phyloP scores from a whole-genome alignment of 1,284 basidiomycete genomes.

The Coniferiporia weirii region DNA sequence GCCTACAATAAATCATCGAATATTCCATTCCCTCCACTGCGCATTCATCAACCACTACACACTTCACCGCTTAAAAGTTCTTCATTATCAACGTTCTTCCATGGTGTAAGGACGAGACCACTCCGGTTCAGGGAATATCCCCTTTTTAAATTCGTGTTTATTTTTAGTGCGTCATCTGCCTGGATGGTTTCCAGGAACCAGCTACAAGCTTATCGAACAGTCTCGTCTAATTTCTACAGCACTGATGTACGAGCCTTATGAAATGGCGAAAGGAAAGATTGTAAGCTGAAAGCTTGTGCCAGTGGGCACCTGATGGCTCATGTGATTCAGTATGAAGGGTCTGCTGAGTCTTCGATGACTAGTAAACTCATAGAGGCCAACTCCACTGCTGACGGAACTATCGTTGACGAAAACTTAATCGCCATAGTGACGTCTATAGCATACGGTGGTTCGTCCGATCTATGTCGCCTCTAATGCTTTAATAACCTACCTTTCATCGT shows the following conservation, averaged over 20 bases:
- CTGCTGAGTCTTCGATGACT: constrained; percentile 9
- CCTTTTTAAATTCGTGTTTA: not conserved
- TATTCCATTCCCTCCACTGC: too few species aligned
- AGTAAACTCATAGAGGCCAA: constrained; percentile 12
- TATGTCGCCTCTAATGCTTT: not conserved
- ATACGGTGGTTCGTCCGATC: constrained; percentile 6
- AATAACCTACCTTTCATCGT: not conserved
- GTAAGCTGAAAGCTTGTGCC: constrained; percentile 4
- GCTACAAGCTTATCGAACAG: constrained; percentile 49
- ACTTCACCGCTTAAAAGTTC: too few species aligned
- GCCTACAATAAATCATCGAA: too few species aligned
- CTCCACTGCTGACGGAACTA: not conserved
- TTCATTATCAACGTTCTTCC: constrained; percentile 12
- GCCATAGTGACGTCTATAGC: not conserved
- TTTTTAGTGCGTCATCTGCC: constrained; percentile 9
- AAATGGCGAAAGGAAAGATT: constrained; percentile 12
- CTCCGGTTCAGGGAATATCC: not conserved
- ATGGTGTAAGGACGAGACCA: not conserved
- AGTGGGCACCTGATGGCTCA: not conserved
- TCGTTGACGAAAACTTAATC: constrained; percentile 4
- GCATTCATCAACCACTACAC: too few species aligned
- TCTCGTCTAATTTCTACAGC: constrained; percentile 29
- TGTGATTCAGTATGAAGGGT: constrained; percentile 1
- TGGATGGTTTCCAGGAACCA: constrained; percentile 15
- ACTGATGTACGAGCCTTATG: constrained; percentile 5